phyloP scores from a whole-genome alignment of 345 rosid species.

The Gossypium arboreum region DNA sequence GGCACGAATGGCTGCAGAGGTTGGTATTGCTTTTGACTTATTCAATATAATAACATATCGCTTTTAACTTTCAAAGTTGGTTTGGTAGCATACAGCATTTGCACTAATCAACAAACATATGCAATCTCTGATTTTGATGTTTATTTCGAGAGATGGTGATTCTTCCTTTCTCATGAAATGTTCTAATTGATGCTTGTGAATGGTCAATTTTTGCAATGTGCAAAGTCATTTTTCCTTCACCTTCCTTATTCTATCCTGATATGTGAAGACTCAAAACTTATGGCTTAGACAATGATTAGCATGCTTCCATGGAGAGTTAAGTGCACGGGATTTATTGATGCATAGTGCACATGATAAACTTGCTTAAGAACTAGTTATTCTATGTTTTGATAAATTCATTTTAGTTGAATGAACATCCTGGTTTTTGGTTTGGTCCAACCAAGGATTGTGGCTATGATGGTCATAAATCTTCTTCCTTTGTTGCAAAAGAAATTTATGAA shows the following conservation, averaged over 20 bases:
- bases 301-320: not conserved
- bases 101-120: not conserved
- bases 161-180: not conserved
- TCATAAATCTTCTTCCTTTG: not conserved
- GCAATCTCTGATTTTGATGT: not conserved
- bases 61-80: not conserved
- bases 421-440: not conserved
- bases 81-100: not conserved
- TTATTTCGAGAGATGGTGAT: not conserved
- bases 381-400: not conserved
- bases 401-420: not conserved
- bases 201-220: not conserved
- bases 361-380: not conserved
- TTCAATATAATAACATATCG: not conserved
- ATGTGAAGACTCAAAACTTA: not conserved
- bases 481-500: not conserved
- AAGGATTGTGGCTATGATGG: not conserved
- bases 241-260: not conserved
- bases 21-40: conserved; percentile 10
- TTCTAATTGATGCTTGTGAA: conserved; percentile 9
- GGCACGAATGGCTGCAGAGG: conserved; percentile 19
- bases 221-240: not conserved
- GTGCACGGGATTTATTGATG: not conserved
- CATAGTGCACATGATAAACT: not conserved
- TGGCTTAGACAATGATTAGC: not conserved